Conservation (phyloP, 768 basidiomycete species). For the Amanita polypyramis region DNA sequence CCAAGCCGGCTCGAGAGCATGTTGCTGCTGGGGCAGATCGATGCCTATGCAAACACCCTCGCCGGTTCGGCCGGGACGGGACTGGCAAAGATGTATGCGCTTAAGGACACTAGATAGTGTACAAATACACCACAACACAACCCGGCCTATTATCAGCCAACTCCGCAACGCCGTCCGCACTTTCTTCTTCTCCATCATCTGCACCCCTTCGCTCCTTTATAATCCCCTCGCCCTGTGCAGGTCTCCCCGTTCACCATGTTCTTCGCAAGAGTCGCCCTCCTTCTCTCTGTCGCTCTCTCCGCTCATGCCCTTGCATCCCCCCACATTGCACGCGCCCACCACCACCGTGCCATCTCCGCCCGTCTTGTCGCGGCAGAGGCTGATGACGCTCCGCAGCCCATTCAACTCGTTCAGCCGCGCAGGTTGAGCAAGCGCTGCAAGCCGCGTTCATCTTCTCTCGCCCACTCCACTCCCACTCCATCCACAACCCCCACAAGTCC, state of each 20-base stretch:
- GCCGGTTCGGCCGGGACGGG: constrained; percentile 51
- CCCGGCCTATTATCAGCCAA: background rate
- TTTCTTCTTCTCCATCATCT: constrained; percentile 9
- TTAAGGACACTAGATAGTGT: constrained; percentile 25
- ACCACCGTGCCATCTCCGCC: constrained; percentile 34
- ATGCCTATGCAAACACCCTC: constrained; percentile 73
- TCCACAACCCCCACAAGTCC: constrained; percentile 9
- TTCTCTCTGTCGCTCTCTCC: constrained; percentile 31
- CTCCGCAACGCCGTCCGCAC: constrained; percentile 5
- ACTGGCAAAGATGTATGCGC: constrained; percentile 82
- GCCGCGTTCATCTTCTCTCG: constrained; percentile 16
- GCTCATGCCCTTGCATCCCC: constrained; percentile 28
- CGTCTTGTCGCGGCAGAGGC: constrained; percentile 27
- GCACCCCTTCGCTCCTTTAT: constrained; percentile 7
- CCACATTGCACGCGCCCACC: constrained; percentile 24
- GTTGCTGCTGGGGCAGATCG: constrained; percentile 79
- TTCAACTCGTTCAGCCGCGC: constrained; percentile 12
- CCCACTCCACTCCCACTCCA: constrained; percentile 10
- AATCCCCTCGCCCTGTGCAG: constrained; percentile 11
- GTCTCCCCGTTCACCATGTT: constrained; percentile 22
- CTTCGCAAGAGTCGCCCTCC: constrained; percentile 32
- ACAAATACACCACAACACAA: background rate
- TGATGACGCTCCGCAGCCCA: constrained; percentile 8
- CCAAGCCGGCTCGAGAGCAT: constrained; percentile 84
- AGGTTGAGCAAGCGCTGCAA: constrained; percentile 29